A percentile compares a stretch with the other conserved stretches of the same genome.
These are phyloP conservation scores for Entonaema liquescens DNA, from an alignment of 495 filamentous ascomycete genomes.

Conservation along the genomic window DNA sequence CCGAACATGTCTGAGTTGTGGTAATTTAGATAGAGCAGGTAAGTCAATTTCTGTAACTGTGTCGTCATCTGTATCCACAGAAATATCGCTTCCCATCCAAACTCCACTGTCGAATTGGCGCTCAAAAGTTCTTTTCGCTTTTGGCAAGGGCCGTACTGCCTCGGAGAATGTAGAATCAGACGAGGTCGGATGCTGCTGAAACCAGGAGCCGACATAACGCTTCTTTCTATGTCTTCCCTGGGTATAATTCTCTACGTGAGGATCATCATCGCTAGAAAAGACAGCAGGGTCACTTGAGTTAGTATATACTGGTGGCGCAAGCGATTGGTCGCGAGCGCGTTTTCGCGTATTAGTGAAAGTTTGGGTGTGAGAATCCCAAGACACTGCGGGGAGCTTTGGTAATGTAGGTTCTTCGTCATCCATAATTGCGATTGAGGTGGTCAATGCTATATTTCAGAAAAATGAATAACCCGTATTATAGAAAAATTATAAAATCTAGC, in stretches of 20 bases:
- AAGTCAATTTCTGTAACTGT: conserved; percentile 36
- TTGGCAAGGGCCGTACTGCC: conserved; percentile 38
- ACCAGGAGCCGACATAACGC: conserved; percentile 77
- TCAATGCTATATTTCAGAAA: neutral
- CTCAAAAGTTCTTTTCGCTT: conserved; percentile 64
- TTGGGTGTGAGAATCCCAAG: conserved; percentile 44
- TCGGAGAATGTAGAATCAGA: conserved; percentile 54
- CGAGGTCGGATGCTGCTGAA: conserved; percentile 62
- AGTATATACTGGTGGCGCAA: conserved; percentile 39
- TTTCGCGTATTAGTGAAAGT: conserved; percentile 52
- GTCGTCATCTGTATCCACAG: conserved; percentile 53
- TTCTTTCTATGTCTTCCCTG: conserved; percentile 65
- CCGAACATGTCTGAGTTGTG: conserved; percentile 33
- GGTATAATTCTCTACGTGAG: conserved; percentile 74
- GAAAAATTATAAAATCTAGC: neutral
- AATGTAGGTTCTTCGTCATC: conserved; percentile 55
- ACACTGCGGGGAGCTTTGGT: conserved; percentile 51
- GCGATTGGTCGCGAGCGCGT: conserved; percentile 46
- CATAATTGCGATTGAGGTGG: conserved; percentile 33
- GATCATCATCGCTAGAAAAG: conserved; percentile 82
- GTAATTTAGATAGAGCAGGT: conserved; percentile 33
- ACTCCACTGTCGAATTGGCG: conserved; percentile 81
- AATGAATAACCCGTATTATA: neutral
- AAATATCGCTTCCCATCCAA: conserved; percentile 75
- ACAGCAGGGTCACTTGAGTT: conserved; percentile 77